These are phyloP conservation scores for Dactylis glomerata DNA, from an alignment of 176 grass and related monocot species.

Conservation along the genomic window DNA sequence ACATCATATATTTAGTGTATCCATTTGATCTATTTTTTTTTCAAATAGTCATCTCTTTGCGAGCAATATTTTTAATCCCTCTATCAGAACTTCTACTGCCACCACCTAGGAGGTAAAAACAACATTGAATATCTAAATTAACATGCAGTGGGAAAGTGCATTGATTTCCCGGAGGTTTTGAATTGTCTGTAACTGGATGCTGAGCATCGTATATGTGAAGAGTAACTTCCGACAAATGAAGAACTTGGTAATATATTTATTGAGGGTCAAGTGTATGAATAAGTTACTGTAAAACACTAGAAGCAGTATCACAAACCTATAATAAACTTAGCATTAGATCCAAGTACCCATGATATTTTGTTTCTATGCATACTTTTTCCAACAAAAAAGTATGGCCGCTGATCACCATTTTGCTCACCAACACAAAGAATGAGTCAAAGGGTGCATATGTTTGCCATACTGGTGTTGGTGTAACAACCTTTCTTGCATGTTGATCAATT, in stretches of 20 bases:
- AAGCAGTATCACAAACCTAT: not conserved
- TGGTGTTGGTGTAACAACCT: not conserved
- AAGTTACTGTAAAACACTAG: not conserved
- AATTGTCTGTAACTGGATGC: not conserved
- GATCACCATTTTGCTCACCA: not conserved
- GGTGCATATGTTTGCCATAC: not conserved
- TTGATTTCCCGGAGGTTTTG: not conserved
- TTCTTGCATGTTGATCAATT: not conserved
- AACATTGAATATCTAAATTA: not conserved
- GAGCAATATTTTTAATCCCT: not conserved
- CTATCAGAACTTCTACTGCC: not conserved
- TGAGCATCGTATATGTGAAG: slow-evolving; percentile 1
- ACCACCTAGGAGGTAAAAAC: not conserved
- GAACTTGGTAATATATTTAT: not conserved
- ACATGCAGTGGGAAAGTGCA: not conserved
- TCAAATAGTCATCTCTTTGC: not conserved
- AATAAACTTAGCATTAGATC: not conserved
- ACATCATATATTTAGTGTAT: not conserved
- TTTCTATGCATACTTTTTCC: not conserved
- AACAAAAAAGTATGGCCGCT: not conserved
- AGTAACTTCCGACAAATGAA: not conserved
- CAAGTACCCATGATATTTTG: not conserved
- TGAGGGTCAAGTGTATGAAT: not conserved
- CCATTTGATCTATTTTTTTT: slow-evolving; percentile 11
- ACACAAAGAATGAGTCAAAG: not conserved